phyloP scores from a whole-genome alignment of 1,284 basidiomycete species.

The Ustilago lituana region DNA sequence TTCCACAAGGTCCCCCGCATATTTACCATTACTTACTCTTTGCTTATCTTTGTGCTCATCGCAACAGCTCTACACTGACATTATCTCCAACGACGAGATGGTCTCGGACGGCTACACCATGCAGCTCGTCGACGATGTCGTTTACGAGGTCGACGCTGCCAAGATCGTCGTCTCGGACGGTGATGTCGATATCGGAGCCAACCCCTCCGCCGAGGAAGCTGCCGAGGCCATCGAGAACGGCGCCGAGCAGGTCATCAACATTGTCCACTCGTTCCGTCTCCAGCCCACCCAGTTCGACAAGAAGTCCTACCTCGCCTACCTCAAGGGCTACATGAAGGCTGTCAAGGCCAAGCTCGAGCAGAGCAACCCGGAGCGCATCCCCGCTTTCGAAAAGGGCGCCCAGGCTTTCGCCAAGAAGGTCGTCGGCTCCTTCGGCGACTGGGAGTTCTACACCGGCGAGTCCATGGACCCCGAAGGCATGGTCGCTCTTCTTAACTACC shows the following conservation, averaged over 20 bases:
- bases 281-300: slow-evolving; percentile 88
- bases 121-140: slow-evolving; percentile 83
- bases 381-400: slow-evolving; percentile 86
- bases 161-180: slow-evolving; percentile 81
- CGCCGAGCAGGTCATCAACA: slow-evolving; percentile 81
- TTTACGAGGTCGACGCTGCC: slow-evolving; percentile 88
- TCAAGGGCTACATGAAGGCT: slow-evolving; percentile 88
- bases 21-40: slow-evolving; percentile 2
- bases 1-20: not conserved
- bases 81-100: slow-evolving; percentile 88
- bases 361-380: slow-evolving; percentile 76
- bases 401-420: slow-evolving; percentile 74
- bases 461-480: slow-evolving; percentile 69
- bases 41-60: not conserved
- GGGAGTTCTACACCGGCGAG: slow-evolving; percentile 87
- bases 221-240: slow-evolving; percentile 86
- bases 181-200: slow-evolving; percentile 87
- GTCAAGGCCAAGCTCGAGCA: slow-evolving; percentile 73
- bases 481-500: slow-evolving; percentile 69
- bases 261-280: slow-evolving; percentile 92
- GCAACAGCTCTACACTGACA: slow-evolving; percentile 74
- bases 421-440: slow-evolving; percentile 87
- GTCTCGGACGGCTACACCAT: slow-evolving; percentile 70
- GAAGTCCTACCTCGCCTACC: slow-evolving; percentile 83
- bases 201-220: slow-evolving; percentile 79